Evolutionary conservation across 176 grass and related monocot species (phyloP), one percentile per base, ranked within the genome.

Genomic region (Phyllostachys edulis): DNA sequence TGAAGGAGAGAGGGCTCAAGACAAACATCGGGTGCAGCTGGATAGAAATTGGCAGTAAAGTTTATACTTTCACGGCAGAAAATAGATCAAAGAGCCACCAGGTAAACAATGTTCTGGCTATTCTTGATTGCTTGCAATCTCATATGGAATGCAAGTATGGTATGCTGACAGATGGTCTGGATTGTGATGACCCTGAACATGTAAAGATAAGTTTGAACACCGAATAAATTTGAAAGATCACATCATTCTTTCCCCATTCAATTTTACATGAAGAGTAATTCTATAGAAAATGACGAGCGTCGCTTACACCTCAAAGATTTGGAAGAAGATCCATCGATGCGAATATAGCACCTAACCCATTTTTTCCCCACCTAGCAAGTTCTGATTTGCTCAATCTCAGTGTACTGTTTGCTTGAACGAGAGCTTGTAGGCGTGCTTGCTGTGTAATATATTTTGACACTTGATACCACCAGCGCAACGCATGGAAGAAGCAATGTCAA

Each of bases 11-110:
- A 81, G 85, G 85, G 32, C 71, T 94, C 17, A 79, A 85, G 79
- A 88, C 85, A 0, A 87, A 87, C 27, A 88, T 71, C 10, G 92
- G 89, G 1, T 90, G 89, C 57, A 94, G 92, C 50, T 90, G 77
- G 81, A 94, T 94, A 52, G 85, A 94, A 89, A 46, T 94, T 32
- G 78, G 82, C 8, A 76, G 82, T 80, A 83, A 79, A 64, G 73
- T 90, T 62, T 84, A 92, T 46, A 81, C 65, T 42, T 92, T 94
- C 27, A 85, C 71, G 24, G 86, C 79, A 79, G 84, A 78, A 57
- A 67, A 86, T 27, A 90, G 79, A 82, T 90, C 79, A 78, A 59
- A 78, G 29, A 79, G 40, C 67, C 72, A 90, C 12, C 65, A 90
- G 61, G 59, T 79, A 49, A 90, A 83, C 13, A 11, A 67, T 67